Conservation (phyloP, 78 protist genomes). For the Creolimax fragrantissima region DNA sequence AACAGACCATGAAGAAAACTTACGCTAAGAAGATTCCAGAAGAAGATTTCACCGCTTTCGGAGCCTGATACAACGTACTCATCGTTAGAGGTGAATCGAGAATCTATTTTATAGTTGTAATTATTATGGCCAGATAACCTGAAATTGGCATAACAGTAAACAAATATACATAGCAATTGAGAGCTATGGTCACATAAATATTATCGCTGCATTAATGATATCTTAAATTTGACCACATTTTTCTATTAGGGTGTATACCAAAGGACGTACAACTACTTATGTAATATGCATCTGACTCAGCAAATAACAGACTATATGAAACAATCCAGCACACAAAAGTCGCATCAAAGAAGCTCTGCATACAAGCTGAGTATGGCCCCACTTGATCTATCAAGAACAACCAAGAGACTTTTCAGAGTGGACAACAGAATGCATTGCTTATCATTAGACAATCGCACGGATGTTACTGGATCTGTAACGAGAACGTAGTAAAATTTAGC, state of each 20-base stretch:
- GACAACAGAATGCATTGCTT: not conserved
- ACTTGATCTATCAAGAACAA: not conserved
- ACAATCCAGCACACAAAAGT: too few relatives aligned
- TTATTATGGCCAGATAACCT: not conserved
- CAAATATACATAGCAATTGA: too few relatives aligned
- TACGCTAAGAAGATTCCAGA: not conserved
- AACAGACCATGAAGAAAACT: not conserved
- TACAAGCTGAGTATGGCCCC: too few relatives aligned
- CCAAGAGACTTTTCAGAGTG: not conserved
- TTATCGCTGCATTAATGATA: too few relatives aligned
- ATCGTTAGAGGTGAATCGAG: not conserved
- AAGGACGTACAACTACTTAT: too few relatives aligned
- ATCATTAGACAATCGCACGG: not conserved
- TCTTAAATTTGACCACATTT: too few relatives aligned
- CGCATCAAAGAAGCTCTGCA: too few relatives aligned
- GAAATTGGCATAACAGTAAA: too few relatives aligned
- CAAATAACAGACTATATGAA: too few relatives aligned
- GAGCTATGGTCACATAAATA: too few relatives aligned
- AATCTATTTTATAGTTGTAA: not conserved
- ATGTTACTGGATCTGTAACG: not conserved
- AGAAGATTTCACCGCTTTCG: not conserved
- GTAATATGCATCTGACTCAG: too few relatives aligned
- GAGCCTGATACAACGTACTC: not conserved
- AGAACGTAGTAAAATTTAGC: not conserved
- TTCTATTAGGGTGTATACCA: too few relatives aligned